Evolutionary conservation across 768 basidiomycete species (phyloP).

Genomic region (Lactifluus hygrophoroides): DNA sequence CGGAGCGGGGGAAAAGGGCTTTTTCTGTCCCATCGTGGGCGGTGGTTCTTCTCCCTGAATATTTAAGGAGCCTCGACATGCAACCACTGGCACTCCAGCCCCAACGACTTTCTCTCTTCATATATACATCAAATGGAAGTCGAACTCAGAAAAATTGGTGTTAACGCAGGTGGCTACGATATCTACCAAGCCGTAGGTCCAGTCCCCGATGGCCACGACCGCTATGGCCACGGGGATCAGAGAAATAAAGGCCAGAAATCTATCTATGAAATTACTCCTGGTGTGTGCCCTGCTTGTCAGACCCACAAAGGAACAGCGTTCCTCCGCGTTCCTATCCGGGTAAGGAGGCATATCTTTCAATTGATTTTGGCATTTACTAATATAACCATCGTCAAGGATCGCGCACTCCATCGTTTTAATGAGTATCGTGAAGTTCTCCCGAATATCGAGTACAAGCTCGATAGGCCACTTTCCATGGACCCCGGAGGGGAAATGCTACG

Average conservation of each 20-base stretch:
- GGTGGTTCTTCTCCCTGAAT: not conserved
- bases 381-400: conserved; percentile 19
- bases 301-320: conserved; percentile 48
- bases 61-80: not conserved
- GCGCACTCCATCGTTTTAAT: conserved; percentile 22
- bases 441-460: conserved; percentile 18
- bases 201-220: conserved; percentile 49
- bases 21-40: not conserved
- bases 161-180: conserved; percentile 41
- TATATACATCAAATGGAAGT: conserved; percentile 30
- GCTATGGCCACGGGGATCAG: conserved; percentile 32
- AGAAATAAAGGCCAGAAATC: conserved; percentile 28
- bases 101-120: not conserved
- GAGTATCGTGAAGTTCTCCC: conserved; percentile 4
- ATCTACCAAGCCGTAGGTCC: conserved; percentile 47
- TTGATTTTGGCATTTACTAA: conserved; percentile 31
- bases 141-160: conserved; percentile 28
- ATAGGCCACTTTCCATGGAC: conserved; percentile 27
- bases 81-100: not conserved
- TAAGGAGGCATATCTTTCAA: conserved; percentile 41
- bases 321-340: conserved; percentile 25
- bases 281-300: conserved; percentile 39
- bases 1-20: not conserved
- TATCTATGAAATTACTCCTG: conserved; percentile 54
- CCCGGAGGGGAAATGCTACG: conserved; percentile 26